Base-by-base conservation (phyloP, 768 basidiomycete species). In the Clitopilus hobsonii region DNA sequence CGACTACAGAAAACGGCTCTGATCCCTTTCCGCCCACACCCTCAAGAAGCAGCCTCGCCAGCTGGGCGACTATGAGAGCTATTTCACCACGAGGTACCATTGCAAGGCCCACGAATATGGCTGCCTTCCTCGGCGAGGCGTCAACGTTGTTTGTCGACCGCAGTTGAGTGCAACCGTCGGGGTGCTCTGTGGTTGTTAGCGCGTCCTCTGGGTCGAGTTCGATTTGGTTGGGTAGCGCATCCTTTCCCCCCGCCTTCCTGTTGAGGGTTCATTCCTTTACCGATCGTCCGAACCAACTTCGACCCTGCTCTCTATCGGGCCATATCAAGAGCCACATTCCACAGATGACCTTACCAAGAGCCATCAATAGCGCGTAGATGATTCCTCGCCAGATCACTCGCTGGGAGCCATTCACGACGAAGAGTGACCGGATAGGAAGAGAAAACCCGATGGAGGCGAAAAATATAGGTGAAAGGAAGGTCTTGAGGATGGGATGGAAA, bases 11-110 rank as follows among this genome's bases (percentile, higher is more conserved):
- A 61, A 76, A 82, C 3, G 78, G 69, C 54, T 82, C 79, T 28
- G 75, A 71, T 2, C 53, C 56, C 8, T 38, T 29, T 18, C 62
- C 56, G 3, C 52, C 47, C 30, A 25, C 11, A 18, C 28, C 25
- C 3, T 63, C 55, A 47, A 74, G 66, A 23, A 71, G 53, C 4
- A 69, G 70, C 14, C 67, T 61, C 0, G 73, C 72, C 18, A 80
- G 68, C 54, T 80, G 71, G 29, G 82, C 79, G 26, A 86, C 78
- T 27, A 85, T 79, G 48, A 88, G 72, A 11, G 83, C 85, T 24
- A 88, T 86, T 65, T 88, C 86, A 1, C 87, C 87, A 2, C 86
- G 76, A 0, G 86, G 80, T 29, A 86, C 78, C 78, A 88, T 82
- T 0, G 83, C 84, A 3, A 82, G 63, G 0, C 81, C 80, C 18